phyloP scores from a whole-genome alignment of 2,329 filamentous ascomycete genomes.

The Fusarium bulbicola region DNA sequence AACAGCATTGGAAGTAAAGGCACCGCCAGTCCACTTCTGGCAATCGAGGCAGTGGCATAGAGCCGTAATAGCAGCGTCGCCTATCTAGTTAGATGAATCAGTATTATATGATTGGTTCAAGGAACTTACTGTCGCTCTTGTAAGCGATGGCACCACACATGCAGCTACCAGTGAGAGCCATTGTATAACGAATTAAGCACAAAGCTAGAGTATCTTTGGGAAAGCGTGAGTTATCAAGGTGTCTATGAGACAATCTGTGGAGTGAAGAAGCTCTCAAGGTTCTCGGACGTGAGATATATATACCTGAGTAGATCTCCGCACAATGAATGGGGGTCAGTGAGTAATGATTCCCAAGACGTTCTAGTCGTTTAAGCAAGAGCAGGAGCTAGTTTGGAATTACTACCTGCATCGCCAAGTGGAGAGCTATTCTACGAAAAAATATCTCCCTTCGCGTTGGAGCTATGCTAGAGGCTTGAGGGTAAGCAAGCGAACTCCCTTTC shows the following conservation, averaged over 20 bases:
- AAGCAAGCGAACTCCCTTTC: not conserved
- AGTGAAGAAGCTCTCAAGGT: conserved; percentile 34
- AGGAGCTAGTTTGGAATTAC: conserved; percentile 22
- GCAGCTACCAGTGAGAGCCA: conserved; percentile 47
- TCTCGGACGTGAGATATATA: conserved; percentile 34
- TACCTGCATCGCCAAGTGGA: conserved; percentile 3
- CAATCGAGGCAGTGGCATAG: conserved; percentile 64
- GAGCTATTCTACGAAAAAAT: not conserved
- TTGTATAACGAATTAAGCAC: conserved; percentile 4
- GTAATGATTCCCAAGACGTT: not conserved
- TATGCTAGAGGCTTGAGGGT: not conserved
- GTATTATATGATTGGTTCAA: not conserved
- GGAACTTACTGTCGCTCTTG: conserved; percentile 46
- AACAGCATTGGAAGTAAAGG: conserved; percentile 64
- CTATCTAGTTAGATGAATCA: conserved; percentile 38
- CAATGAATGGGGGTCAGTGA: not conserved
- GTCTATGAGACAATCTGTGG: conserved; percentile 15
- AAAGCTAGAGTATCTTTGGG: conserved; percentile 18
- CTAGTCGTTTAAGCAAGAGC: not conserved
- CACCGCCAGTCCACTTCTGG: conserved; percentile 65
- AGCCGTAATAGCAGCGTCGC: conserved; percentile 53
- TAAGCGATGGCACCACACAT: conserved; percentile 49
- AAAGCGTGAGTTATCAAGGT: conserved; percentile 26
- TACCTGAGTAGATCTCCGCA: conserved; percentile 11
- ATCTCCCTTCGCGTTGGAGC: not conserved